A percentile compares a stretch with the other conserved stretches of the same genome.
Conservation (phyloP, 2,329 filamentous ascomycete species). For the Pestalotiopsis sp. region DNA sequence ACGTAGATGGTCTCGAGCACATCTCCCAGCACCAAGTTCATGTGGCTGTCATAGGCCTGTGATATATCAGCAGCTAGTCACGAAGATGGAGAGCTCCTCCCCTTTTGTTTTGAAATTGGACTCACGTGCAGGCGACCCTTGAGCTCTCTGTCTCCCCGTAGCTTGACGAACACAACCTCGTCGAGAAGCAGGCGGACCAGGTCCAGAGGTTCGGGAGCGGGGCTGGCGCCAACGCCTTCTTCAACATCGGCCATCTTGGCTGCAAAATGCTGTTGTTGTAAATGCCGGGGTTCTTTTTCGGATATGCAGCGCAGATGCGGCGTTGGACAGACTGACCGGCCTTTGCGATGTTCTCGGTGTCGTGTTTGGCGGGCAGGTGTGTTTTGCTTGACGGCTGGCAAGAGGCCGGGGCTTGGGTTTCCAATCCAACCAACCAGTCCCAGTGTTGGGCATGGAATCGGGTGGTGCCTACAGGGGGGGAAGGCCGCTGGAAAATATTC, state of each 20-base stretch:
- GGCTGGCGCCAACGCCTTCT: conserved; percentile 71
- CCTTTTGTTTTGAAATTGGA: conserved; percentile 17
- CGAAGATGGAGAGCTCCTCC: not conserved
- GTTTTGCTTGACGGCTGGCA: not conserved
- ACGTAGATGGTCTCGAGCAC: conserved; percentile 97
- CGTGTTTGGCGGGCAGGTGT: not conserved
- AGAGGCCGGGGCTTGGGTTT: not conserved
- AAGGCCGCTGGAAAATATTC: conserved; percentile 7
- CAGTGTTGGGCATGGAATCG: no score
- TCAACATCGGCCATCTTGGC: conserved; percentile 79
- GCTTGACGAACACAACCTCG: conserved; percentile 96
- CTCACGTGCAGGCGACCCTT: conserved; percentile 92
- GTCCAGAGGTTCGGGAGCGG: conserved; percentile 90
- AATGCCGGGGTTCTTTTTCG: not conserved
- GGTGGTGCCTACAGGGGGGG: not conserved
- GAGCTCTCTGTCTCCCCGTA: conserved; percentile 92
- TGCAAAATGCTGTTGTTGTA: not conserved
- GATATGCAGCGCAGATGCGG: not conserved
- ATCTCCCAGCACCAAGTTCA: conserved; percentile 93
- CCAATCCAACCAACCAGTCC: no score
- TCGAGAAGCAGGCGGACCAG: conserved; percentile 93
- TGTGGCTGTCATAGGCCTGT: conserved; percentile 97
- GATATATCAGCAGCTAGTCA: conserved; percentile 7
- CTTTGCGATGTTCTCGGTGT: not conserved
- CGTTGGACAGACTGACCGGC: not conserved